Percentiles rank a stretch among this genome's conserved stretches.
phyloP scores from a whole-genome alignment of 139 green algal genomes.

The Limnomonas spitsbergensis region DNA sequence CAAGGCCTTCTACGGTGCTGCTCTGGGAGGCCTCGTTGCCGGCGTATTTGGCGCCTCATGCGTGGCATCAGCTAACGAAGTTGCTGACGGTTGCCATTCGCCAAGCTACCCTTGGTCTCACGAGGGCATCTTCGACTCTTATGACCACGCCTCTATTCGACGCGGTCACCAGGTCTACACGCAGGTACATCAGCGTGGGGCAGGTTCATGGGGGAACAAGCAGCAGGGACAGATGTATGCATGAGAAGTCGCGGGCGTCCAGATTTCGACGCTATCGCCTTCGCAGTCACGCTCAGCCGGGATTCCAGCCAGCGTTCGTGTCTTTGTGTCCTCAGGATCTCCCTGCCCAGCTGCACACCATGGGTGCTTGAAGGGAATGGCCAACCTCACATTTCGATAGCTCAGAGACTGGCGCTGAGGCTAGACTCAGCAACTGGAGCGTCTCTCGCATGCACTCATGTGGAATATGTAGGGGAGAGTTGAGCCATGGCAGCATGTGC shows the following conservation, averaged over 20 bases:
- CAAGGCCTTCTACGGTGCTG: constrained; percentile 36
- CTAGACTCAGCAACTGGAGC: constrained; percentile 3
- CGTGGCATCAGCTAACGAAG: constrained; percentile 59
- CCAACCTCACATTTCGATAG: too few species aligned
- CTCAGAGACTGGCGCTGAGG: too few species aligned
- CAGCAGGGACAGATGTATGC: too few species aligned
- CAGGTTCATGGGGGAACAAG: too few species aligned
- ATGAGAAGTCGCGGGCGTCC: too few species aligned
- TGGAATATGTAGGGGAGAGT: not conserved
- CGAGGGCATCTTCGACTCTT: constrained; percentile 84
- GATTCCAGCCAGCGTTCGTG: too few species aligned
- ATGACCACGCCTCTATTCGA: constrained; percentile 91
- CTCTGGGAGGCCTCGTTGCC: constrained; percentile 31
- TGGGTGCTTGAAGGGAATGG: too few species aligned
- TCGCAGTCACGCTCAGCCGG: too few species aligned
- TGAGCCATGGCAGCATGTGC: not conserved
- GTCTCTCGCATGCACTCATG: constrained; percentile 1
- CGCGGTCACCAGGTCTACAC: constrained; percentile 82
- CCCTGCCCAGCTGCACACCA: too few species aligned
- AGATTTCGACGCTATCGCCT: too few species aligned
- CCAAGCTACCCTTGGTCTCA: constrained; percentile 89
- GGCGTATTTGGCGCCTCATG: constrained; percentile 41
- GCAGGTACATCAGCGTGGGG: constrained; percentile 9
- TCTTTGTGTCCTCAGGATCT: too few species aligned
- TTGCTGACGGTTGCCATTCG: constrained; percentile 88